These are phyloP conservation scores for Hanseniaspora uvarum DNA, from an alignment of 1,139 yeast genomes.

Conservation along the genomic window DNA sequence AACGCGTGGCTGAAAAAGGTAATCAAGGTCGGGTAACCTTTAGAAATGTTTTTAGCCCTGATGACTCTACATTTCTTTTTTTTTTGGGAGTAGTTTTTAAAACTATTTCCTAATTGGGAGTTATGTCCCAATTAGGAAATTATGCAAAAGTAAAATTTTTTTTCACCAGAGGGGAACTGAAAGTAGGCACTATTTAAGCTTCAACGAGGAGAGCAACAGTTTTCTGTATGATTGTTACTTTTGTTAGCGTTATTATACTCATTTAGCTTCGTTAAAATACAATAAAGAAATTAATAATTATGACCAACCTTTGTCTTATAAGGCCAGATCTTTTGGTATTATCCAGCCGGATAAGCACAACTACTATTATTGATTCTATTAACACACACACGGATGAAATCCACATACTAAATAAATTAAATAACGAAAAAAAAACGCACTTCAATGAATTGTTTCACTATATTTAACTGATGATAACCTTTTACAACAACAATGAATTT, in stretches of 20 bases:
- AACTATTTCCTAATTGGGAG: no score
- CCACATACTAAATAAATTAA: neutral
- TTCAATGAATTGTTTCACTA: neutral
- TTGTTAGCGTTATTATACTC: neutral
- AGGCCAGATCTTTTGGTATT: no score
- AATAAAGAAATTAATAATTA: no score
- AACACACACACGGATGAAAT: neutral
- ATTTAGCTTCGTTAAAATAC: neutral
- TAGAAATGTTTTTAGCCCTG: no score
- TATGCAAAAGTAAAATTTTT: neutral
- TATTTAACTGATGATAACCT: slow-evolving; percentile 16
- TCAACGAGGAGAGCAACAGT: no score
- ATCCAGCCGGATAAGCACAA: neutral
- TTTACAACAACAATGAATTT: slow-evolving; percentile 18
- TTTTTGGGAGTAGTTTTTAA: no score
- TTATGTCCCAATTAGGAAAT: neutral
- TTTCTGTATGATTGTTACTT: neutral
- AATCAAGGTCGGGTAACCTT: no score
- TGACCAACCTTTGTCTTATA: no score
- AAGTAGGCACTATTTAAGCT: neutral
- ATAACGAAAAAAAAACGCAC: neutral
- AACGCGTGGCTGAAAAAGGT: no score
- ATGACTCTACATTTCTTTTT: no score
- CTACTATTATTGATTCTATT: neutral
- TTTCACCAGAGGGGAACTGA: neutral